Evolutionary conservation across 139 green algal genomes (phyloP), one percentile per base, ranked within the genome.

Genomic region (Edaphochlamys debaryana): DNA sequence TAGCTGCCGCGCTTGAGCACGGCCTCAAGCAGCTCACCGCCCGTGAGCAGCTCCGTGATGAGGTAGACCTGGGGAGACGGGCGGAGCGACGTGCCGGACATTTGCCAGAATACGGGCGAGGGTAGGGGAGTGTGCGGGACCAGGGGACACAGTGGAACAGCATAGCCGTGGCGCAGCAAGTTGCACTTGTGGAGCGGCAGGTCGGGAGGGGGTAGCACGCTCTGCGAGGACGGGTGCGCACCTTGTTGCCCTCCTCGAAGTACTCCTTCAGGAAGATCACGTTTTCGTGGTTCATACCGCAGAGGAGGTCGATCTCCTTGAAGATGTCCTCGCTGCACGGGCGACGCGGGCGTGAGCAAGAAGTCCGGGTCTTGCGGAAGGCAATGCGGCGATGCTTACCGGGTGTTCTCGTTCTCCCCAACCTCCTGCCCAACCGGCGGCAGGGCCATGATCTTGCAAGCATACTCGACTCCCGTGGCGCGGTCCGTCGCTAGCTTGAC

Each of bases 271-370:
- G 79, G 79, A 85, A 94, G 40, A 98, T 92, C 22, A 98, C 92
- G 81, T 98, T 97, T 27, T 90, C 75, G 73, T 98, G 94, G 79
- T 95, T 87, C 69, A 97, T 87, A 19, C 87, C 87, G 38, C 95
- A 94, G 41, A 97, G 83, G 36, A 98, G 96, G 79, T 97, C 93
- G 72, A 98, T 98, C 79, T 98, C 95, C 86, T 98, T 98, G 87
- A 96, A 96, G 32, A 98, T 96, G 90, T 98, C 95, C 67, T 94
- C 93, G 1, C 90, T 91, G 89, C 36, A 69, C 20, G 40, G 4
- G 36, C n/a, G 54, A 58, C 17, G 60, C 60, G 1, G 22, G n/a
- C 23, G 41, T 41, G 1, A 60, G 15, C 25, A 58, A 23, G 69
- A 32, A 38, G 38, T 34, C 20, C 15, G 67, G 25, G 37, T 23